These are phyloP conservation scores for Citrullus mucosospermus DNA, from an alignment of 306 rosid genomes.

Conservation along the genomic window DNA sequence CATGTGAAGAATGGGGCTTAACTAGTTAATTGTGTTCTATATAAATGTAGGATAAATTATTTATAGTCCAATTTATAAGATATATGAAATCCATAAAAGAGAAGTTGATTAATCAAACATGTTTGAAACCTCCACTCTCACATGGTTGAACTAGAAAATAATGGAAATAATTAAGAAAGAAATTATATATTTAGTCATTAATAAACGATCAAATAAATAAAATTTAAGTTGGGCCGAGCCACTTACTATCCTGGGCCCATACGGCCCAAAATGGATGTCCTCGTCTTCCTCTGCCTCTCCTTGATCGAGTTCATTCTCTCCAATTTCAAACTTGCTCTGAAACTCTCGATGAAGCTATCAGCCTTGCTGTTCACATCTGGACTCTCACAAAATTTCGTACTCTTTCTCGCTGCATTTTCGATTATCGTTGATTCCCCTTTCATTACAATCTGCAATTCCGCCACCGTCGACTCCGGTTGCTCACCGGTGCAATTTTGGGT, in stretches of 20 bases:
- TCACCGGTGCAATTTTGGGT: constrained; percentile 21
- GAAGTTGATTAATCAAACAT: too few relatives aligned
- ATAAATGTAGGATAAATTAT: background rate
- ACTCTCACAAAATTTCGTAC: constrained; percentile 33
- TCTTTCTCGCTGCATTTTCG: constrained; percentile 10
- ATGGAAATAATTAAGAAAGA: background rate
- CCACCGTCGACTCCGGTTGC: constrained; percentile 45
- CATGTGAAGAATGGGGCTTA: too few relatives aligned
- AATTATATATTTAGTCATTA: background rate
- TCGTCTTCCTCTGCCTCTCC: constrained; percentile 29
- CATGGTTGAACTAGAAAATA: too few relatives aligned
- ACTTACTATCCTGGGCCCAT: background rate
- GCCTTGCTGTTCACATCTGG: constrained; percentile 82
- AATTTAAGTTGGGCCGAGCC: background rate
- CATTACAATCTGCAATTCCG: constrained; percentile 30
- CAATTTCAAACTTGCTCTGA: constrained; percentile 53
- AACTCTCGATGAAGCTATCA: constrained; percentile 52
- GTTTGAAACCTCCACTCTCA: background rate
- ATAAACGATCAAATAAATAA: background rate
- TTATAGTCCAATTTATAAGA: too few relatives aligned
- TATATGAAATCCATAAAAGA: too few relatives aligned
- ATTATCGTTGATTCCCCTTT: constrained; percentile 41
- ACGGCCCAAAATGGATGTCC: constrained; percentile 39
- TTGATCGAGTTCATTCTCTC: constrained; percentile 72
- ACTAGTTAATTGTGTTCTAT: too few relatives aligned